Evolutionary conservation across 2,329 filamentous ascomycete species (phyloP).

Genomic region (Epichloe brachyelytri): DNA sequence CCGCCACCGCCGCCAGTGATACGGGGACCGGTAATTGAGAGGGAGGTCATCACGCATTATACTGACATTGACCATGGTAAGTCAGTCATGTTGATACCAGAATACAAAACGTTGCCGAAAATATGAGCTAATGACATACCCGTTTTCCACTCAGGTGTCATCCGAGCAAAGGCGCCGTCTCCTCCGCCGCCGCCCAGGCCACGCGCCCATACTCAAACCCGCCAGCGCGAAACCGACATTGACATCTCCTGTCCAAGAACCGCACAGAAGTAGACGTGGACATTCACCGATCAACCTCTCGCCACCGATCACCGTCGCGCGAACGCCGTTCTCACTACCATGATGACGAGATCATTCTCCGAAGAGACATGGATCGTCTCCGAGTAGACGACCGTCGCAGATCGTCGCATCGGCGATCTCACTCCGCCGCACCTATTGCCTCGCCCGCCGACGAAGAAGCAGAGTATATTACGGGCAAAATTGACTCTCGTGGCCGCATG

Average conservation of each 20-base stretch:
- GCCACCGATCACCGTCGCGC: slow-evolving; percentile 20
- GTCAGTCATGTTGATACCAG: slow-evolving; percentile 18
- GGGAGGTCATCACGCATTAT: slow-evolving; percentile 83
- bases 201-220: slow-evolving; percentile 19
- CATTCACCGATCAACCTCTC: slow-evolving; percentile 29
- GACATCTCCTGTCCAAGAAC: slow-evolving; percentile 43
- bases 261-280: slow-evolving; percentile 49
- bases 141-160: slow-evolving; percentile 25
- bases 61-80: slow-evolving; percentile 76
- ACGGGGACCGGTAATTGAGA: slow-evolving; percentile 66
- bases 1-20: slow-evolving; percentile 53
- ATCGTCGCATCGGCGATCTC: slow-evolving; percentile 31
- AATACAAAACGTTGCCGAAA: background rate
- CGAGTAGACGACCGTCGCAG: slow-evolving; percentile 29
- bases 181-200: slow-evolving; percentile 35
- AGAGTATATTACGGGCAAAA: slow-evolving; percentile 43
- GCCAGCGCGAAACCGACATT: slow-evolving; percentile 38
- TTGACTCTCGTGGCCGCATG: slow-evolving; percentile 49
- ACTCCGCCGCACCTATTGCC: slow-evolving; percentile 34
- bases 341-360: slow-evolving; percentile 57
- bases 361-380: slow-evolving; percentile 39
- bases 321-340: slow-evolving; percentile 28
- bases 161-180: slow-evolving; percentile 28
- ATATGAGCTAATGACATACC: background rate
- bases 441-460: slow-evolving; percentile 44